Conservation (phyloP, 495 filamentous ascomycete species). For the Xylaria bambusicola region DNA sequence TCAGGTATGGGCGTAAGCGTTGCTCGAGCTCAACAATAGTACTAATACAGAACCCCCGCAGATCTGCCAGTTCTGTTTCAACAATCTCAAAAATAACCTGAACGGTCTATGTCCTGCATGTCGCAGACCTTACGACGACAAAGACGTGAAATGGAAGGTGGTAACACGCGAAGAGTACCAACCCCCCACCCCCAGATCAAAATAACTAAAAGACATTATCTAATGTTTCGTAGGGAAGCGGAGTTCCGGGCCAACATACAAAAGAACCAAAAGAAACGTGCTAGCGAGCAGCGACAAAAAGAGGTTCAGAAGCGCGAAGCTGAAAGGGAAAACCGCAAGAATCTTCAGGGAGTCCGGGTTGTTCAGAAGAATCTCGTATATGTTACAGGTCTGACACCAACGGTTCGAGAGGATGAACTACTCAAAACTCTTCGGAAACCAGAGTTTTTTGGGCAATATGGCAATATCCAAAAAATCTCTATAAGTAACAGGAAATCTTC, state of each 20-base stretch:
- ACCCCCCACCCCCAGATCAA: slow-evolving; percentile 2
- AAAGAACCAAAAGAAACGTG: slow-evolving; percentile 87
- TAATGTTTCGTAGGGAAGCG: slow-evolving; percentile 47
- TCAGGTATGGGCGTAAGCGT: slow-evolving; percentile 64
- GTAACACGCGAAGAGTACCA: slow-evolving; percentile 90
- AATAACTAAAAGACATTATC: slow-evolving; percentile 1
- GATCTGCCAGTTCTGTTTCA: slow-evolving; percentile 99
- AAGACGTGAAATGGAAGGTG: slow-evolving; percentile 93
- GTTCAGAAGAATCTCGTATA: slow-evolving; percentile 99
- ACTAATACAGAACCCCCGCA: slow-evolving; percentile 36
- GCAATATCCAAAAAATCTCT: slow-evolving; percentile 97
- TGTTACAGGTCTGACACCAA: slow-evolving; percentile 90
- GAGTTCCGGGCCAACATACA: slow-evolving; percentile 83
- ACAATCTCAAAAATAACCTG: slow-evolving; percentile 95
- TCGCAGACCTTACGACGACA: slow-evolving; percentile 90
- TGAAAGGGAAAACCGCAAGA: slow-evolving; percentile 91
- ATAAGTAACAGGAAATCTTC: slow-evolving; percentile 90
- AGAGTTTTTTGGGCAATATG: slow-evolving; percentile 98
- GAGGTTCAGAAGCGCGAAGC: slow-evolving; percentile 95
- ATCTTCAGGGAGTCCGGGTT: slow-evolving; percentile 89
- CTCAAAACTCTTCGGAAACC: slow-evolving; percentile 81
- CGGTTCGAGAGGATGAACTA: slow-evolving; percentile 86
- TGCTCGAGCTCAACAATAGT: slow-evolving; percentile 22
- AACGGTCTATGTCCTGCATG: slow-evolving; percentile 96
- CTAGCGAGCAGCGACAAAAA: slow-evolving; percentile 80